Conservation (phyloP, 495 filamentous ascomycete genomes). For the Lasiosphaeriaceae sp. region DNA sequence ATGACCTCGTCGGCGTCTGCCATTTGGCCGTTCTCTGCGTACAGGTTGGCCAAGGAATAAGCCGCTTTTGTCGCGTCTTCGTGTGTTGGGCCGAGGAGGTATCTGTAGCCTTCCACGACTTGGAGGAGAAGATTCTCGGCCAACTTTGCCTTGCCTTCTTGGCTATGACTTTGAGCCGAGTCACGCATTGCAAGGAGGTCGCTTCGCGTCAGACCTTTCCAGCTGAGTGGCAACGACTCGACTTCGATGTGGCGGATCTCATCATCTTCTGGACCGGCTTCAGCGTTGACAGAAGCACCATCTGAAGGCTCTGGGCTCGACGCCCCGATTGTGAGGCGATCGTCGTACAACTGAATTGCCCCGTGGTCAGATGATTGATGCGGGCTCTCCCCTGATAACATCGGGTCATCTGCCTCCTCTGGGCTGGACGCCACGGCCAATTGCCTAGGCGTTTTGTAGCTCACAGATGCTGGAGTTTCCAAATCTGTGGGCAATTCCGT, state of each 20-base stretch:
- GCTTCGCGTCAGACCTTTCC: neutral
- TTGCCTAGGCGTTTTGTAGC: neutral
- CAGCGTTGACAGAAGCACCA: too few relatives aligned
- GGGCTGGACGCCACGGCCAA: too few relatives aligned
- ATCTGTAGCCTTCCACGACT: neutral
- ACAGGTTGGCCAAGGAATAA: neutral
- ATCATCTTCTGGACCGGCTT: neutral
- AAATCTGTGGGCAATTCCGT: too few relatives aligned
- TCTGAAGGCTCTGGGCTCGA: too few relatives aligned
- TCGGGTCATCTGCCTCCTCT: too few relatives aligned
- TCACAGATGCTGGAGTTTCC: neutral
- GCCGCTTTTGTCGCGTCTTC: neutral
- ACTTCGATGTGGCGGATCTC: too few relatives aligned
- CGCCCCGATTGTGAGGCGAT: too few relatives aligned
- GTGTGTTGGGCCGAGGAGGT: neutral
- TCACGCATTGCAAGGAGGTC: neutral
- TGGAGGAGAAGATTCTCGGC: neutral
- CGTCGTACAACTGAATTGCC: too few relatives aligned
- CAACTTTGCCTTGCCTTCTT: neutral
- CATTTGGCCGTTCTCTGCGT: neutral
- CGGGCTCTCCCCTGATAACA: too few relatives aligned
- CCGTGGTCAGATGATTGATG: too few relatives aligned
- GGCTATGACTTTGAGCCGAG: neutral
- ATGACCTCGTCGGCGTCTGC: neutral
- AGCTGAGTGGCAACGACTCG: too few relatives aligned